Conservation (phyloP, 2,329 filamentous ascomycete genomes). For the Aureobasidium sp. region DNA sequence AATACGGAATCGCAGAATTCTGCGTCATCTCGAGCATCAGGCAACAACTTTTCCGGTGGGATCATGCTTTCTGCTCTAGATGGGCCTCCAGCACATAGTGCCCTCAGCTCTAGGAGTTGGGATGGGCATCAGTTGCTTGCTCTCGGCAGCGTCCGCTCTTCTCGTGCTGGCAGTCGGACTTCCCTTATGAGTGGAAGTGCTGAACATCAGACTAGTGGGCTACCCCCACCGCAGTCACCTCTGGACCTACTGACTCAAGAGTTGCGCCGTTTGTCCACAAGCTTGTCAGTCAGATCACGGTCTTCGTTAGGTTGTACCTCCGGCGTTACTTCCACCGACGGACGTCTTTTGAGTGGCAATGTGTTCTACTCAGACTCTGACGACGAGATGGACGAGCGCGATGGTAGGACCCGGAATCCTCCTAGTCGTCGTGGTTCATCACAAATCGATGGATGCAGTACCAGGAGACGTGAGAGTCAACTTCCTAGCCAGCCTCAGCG, state of each 20-base stretch:
- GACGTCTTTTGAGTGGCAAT: not conserved
- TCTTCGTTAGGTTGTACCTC: not conserved
- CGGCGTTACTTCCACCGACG: not conserved
- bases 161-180: not conserved
- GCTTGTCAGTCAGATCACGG: not conserved
- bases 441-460: not conserved
- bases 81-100: not conserved
- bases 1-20: not conserved
- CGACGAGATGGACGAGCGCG: not conserved
- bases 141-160: not conserved
- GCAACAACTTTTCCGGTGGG: not conserved
- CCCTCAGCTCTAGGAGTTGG: not conserved
- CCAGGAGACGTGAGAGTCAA: not conserved
- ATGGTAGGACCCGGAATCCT: not conserved
- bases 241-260: slow-evolving; percentile 24
- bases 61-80: not conserved
- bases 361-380: not conserved
- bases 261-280: slow-evolving; percentile 20
- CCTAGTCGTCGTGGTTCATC: not conserved
- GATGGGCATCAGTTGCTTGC: not conserved
- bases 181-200: not conserved
- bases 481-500: not conserved
- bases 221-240: slow-evolving; percentile 21
- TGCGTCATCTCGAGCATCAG: not conserved
- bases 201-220: not conserved